Evolutionary conservation across 192 early-diverging fungal species (phyloP), one percentile per base, ranked within the genome.

Genomic region (Coemansia reversa): DNA sequence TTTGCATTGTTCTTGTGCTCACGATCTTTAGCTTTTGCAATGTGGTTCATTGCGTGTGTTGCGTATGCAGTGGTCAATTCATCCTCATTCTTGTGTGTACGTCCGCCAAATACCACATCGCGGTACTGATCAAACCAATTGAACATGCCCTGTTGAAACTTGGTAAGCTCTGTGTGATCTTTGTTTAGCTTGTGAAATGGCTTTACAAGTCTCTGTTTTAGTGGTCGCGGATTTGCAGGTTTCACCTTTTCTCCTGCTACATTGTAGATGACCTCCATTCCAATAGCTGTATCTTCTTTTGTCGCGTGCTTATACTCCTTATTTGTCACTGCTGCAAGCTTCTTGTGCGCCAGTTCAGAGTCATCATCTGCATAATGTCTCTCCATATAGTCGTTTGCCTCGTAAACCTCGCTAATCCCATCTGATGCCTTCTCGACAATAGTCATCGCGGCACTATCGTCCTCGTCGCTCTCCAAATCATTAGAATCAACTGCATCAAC

Each of bases 31-130:
- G 87, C 76, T 82, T 94, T 95, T 64, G 86, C 76, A 16, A 99
- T 83, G 55, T 99, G 97, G 72, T 98, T 99, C 58, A 99, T 66
- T 5, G 87, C 88, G 63, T 99, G 97, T 27, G 98, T 74, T 9
- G 79, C 78, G 65, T 95, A 93, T 3, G 84, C 51, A 4, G 85
- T 85, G 16, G 90, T 84, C 12, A 98, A 82, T 59, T 90, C 89
- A 49, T 84, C 76, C 16, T 88, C 83, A 58, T 87, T 87, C n/a
- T 80, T 62, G 42, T 84, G 74, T 8, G 71, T 75, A 19, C 89
- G 81, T 51, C 86, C 85, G 6, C 88, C 75, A 62, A 81, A 94
- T 14, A 91, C 74, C 11, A 97, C 74, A 74, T 98, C 96, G 18
- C 70, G 69, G 66, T 96, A 97, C 59, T 84, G 73, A 33, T 85